Evolutionary conservation across 1,284 basidiomycete genomes (phyloP), one percentile per base, ranked within the genome.

Genomic region (Veloporphyrellus conicus): DNA sequence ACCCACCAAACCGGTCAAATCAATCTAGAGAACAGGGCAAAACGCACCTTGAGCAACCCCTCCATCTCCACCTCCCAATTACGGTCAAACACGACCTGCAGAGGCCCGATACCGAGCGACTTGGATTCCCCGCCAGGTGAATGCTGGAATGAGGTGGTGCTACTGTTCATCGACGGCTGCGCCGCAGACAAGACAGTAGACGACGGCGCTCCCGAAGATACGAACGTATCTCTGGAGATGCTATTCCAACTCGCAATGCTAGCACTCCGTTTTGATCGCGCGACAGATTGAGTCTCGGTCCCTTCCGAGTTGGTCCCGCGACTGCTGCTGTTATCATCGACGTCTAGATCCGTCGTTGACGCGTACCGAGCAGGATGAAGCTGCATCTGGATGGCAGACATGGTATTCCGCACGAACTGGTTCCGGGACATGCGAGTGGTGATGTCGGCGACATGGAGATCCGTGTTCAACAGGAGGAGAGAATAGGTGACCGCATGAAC

Each of bases 401-500:
- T 77, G 0, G 94, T 95, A 68, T 99, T 98, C 35, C 84, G 80
- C 3, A 98, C 83, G 66, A 99, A 99, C 61, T 99, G 93, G 43
- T 66, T 78, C n/a, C 89, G 78, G 5, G 93, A 94, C 96, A 99
- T 99, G 54, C 91, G 84, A 20, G 79, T 84, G 5, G 80, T 69
- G 25, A 96, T 76, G 34, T 98, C 94, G 32, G 93, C 95, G 45
- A 99, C 87, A 68, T 99, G 94, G 16, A 99, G 76, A 67, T 99
- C 95, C 20, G 95, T 99, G 69, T 99, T 99, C 50, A 99, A 81
- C 36, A 99, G 77, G 1, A 99, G 74, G 41, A 99, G 77, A 1
- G 95, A 96, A 60, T 95, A 99, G 0, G 92, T 79, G 29, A 95
- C 86, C 3, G 90, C 89, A 60, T 99, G 95, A 10, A 99, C 88